phyloP scores from a whole-genome alignment of 2,329 filamentous ascomycete species.

The Amauroascus niger region DNA sequence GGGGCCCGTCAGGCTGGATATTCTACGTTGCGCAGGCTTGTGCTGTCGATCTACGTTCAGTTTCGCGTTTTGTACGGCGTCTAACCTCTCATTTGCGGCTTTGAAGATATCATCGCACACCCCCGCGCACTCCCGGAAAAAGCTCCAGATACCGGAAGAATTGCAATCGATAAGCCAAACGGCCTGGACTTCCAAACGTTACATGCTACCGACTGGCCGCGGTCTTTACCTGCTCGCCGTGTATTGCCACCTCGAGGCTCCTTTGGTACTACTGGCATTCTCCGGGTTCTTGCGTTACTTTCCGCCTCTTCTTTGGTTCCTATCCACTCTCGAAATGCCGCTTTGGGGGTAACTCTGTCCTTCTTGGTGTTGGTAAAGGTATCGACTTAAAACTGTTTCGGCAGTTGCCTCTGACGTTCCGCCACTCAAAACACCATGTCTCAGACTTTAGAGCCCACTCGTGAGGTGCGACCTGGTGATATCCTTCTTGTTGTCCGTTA shows the following conservation, averaged over 20 bases:
- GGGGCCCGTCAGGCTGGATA: background rate
- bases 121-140: background rate
- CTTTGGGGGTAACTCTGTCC: background rate
- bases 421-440: conserved; percentile 25
- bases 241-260: background rate
- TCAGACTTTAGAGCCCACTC: conserved; percentile 26
- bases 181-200: background rate
- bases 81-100: background rate
- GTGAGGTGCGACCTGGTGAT: conserved; percentile 34
- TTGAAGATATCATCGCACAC: background rate
- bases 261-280: background rate
- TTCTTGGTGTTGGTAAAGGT: background rate
- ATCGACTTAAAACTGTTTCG: background rate
- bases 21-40: background rate
- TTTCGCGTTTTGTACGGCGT: background rate
- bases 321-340: conserved; percentile 5
- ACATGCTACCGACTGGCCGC: background rate
- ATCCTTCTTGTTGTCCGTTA: conserved; percentile 39
- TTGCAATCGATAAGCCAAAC: background rate
- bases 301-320: background rate
- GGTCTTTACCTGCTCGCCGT: background rate
- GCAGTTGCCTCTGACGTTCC: background rate
- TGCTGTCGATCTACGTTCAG: background rate
- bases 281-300: background rate
- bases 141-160: background rate